Evolutionary conservation across 2,329 filamentous ascomycete genomes (phyloP).

Genomic region (Ceratocystis harringtonii): DNA sequence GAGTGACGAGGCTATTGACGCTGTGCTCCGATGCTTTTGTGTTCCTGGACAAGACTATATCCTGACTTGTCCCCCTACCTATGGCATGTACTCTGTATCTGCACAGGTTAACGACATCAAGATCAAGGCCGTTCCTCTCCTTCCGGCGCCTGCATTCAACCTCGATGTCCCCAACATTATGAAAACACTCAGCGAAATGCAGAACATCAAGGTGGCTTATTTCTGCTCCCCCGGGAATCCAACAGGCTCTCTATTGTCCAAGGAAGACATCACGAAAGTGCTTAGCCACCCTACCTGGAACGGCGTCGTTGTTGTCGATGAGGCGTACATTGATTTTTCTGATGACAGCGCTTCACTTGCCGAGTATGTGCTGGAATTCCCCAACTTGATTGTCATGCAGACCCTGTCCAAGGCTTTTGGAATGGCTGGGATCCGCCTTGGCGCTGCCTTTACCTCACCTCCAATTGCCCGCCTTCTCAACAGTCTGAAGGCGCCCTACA

Average conservation of each 20-base stretch:
- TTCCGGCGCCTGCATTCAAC: conserved; percentile 54
- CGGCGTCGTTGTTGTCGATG: conserved; percentile 81
- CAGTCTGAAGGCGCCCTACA: conserved; percentile 90
- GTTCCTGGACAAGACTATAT: conserved; percentile 75
- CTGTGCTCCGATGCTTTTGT: conserved; percentile 85
- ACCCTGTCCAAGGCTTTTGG: conserved; percentile 97
- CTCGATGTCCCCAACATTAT: conserved; percentile 58
- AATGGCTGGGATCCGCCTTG: conserved; percentile 81
- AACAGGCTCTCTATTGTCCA: conserved; percentile 63
- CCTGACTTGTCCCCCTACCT: conserved; percentile 87
- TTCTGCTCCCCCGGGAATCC: conserved; percentile 93
- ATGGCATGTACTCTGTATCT: conserved; percentile 95
- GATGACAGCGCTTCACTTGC: conserved; percentile 62
- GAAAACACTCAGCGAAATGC: conserved; percentile 42
- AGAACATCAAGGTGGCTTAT: conserved; percentile 73
- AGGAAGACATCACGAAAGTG: conserved; percentile 56
- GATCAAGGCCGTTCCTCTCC: conserved; percentile 73
- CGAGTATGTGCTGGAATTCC: conserved; percentile 82
- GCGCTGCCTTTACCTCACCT: conserved; percentile 64
- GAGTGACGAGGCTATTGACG: conserved; percentile 93
- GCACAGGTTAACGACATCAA: conserved; percentile 86
- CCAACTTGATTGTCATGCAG: conserved; percentile 95
- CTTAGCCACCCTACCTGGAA: conserved; percentile 89
- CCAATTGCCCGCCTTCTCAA: conserved; percentile 71
- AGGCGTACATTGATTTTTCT: conserved; percentile 92